Percentiles rank a stretch among this genome's conserved stretches.
Conservation (phyloP, 225 moss, liverwort and hornwort genomes). For the Bryum argenteum region DNA sequence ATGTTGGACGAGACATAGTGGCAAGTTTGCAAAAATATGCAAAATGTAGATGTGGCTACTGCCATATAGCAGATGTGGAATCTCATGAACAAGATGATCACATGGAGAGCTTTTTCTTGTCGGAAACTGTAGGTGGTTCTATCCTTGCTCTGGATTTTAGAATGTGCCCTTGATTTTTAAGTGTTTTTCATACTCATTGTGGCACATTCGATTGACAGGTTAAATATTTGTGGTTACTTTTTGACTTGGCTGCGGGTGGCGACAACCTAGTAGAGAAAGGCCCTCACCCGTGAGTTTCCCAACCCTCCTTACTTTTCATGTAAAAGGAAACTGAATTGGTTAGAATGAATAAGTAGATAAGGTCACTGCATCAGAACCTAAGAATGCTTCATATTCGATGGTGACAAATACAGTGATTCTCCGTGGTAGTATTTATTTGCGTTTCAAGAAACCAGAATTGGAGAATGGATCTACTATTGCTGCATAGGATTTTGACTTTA, state of each 20-base stretch:
- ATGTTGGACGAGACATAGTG: conserved; percentile 88
- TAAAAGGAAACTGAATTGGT: background rate
- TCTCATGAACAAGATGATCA: conserved; percentile 90
- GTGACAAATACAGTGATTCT: conserved; percentile 1
- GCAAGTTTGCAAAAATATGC: conserved; percentile 80
- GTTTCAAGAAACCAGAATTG: background rate
- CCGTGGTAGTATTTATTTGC: conserved; percentile 11
- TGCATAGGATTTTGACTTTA: background rate
- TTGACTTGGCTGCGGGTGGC: conserved; percentile 91
- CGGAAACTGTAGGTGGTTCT: conserved; percentile 77
- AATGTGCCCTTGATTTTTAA: background rate
- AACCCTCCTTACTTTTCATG: conserved; percentile 13
- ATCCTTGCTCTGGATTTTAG: background rate
- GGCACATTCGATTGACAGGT: conserved; percentile 46
- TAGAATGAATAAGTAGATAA: background rate
- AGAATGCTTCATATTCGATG: conserved; percentile 5
- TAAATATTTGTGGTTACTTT: conserved; percentile 94
- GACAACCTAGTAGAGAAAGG: conserved; percentile 91
- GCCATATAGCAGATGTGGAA: conserved; percentile 95
- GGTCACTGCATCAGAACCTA: background rate
- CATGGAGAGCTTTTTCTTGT: conserved; percentile 98
- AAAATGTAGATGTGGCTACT: conserved; percentile 93
- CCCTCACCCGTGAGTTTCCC: conserved; percentile 68
- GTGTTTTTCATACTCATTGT: conserved; percentile 15
- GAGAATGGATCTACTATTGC: conserved; percentile 3